Conservation (phyloP, 805 yeast genomes). For the Metschnikowia baotianmanensis region DNA sequence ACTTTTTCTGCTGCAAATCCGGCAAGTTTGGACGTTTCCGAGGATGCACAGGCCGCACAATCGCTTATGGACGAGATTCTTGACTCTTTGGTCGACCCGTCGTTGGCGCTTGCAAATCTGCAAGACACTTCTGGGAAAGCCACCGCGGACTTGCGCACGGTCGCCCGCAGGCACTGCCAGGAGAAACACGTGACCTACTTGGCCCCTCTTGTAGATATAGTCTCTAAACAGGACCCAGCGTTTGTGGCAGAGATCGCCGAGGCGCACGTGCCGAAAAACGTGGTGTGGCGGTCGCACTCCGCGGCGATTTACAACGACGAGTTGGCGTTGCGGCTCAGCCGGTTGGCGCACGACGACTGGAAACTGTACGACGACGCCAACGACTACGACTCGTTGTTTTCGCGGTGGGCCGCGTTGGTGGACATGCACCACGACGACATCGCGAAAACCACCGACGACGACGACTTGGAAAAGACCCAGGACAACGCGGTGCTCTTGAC, state of each 20-base stretch:
- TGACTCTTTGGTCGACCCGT: slow-evolving; percentile 62
- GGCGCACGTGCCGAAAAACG: slow-evolving; percentile 29
- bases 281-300: slow-evolving; percentile 51
- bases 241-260: slow-evolving; percentile 33
- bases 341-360: slow-evolving; percentile 31
- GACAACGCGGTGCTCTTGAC: slow-evolving; percentile 73
- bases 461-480: slow-evolving; percentile 59
- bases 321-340: slow-evolving; percentile 57
- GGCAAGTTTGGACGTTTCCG: no score
- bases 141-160: slow-evolving; percentile 47
- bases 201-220: slow-evolving; percentile 38
- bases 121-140: slow-evolving; percentile 30
- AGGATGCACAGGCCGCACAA: slow-evolving; percentile 20
- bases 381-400: slow-evolving; percentile 54
- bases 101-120: slow-evolving; percentile 52
- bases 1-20: no score
- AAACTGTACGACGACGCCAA: slow-evolving; percentile 33
- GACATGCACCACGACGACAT: slow-evolving; percentile 57
- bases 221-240: slow-evolving; percentile 36
- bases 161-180: slow-evolving; percentile 44
- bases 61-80: slow-evolving; percentile 54
- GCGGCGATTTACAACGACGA: slow-evolving; percentile 72
- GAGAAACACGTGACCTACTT: slow-evolving; percentile 31
- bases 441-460: slow-evolving; percentile 45
- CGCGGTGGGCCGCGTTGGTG: slow-evolving; percentile 69